Base-by-base conservation (phyloP, 495 filamentous ascomycete species). In the Tirmania nivea region DNA sequence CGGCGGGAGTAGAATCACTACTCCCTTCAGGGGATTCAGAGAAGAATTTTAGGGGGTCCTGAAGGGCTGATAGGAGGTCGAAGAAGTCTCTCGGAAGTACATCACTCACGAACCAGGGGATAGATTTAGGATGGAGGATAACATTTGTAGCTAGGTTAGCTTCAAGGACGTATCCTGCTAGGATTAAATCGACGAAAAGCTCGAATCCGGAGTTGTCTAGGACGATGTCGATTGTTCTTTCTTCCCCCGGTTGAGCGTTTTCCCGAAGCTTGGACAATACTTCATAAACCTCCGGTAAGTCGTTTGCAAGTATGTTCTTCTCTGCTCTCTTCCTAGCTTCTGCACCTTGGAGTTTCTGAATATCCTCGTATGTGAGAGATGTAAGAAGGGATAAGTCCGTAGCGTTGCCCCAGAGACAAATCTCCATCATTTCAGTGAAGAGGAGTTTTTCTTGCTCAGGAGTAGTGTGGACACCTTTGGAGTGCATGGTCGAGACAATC, bases 91-190 rank as follows among this genome's bases (percentile, higher is more conserved):
- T 73, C 0, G 87, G 85, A 10, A 93, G 66, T 11, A 96, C 90
- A 60, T 97, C 90, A 0, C 86, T 94, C 48, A 97, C 90, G 59
- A 96, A 97, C 90, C 90, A 97, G 0, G 90, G 90, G 51, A 96
- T 83, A 35, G 77, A 76, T 68, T 97, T 97, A 6, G 90, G 85
- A 63, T 94, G 86, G 8, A 97, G 75, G n/a, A 94, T 78, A 12
- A 96, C 72, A 7, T 75, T 78, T 0, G 88, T 94, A 1, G 89
- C 90, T 16, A 97, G 73, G 0, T 80, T 83, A 4, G 84, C 68
- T 0, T 81, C 78, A 8, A 97, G 71, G 3, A 97, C 72, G 62
- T 90, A 97, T 3, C 86, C 90, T 6, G 83, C 87, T 2, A 97
- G 73, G 48, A 95, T 79, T 10, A 96, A 71, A 61, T 97, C 90